Evolutionary conservation across 1,139 yeast genomes (phyloP).

Genomic region (Debaryomycetaceae sp.): DNA sequence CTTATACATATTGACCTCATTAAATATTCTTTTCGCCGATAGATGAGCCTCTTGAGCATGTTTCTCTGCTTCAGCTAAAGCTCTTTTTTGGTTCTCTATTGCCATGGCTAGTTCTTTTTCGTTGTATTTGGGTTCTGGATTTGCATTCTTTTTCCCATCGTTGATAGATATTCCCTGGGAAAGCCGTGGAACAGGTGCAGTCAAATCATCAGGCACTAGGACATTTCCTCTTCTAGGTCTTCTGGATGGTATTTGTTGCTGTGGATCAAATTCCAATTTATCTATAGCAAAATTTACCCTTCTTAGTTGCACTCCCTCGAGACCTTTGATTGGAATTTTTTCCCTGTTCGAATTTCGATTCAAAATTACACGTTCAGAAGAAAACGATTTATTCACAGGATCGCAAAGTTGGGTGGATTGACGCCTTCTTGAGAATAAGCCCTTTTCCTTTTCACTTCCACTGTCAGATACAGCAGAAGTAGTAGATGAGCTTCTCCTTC

Average conservation of each 20-base stretch:
- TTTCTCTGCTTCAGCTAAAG: slow-evolving; percentile 58
- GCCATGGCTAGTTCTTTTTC: slow-evolving; percentile 54
- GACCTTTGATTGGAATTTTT: slow-evolving; percentile 35
- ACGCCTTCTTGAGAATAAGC: slow-evolving; percentile 7
- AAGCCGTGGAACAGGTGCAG: slow-evolving; percentile 60
- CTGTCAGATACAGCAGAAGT: slow-evolving; percentile 8
- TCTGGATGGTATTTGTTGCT: slow-evolving; percentile 91
- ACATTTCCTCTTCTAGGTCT: slow-evolving; percentile 81
- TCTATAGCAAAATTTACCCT: slow-evolving; percentile 77
- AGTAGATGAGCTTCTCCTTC: slow-evolving; percentile 9
- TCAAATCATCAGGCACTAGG: slow-evolving; percentile 65
- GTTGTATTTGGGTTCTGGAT: slow-evolving; percentile 36
- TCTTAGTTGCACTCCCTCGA: slow-evolving; percentile 38
- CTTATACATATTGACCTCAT: slow-evolving; percentile 52
- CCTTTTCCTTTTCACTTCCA: slow-evolving; percentile 6
- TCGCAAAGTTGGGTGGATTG: slow-evolving; percentile 6
- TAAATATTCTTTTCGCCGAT: slow-evolving; percentile 65
- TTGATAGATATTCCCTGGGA: slow-evolving; percentile 57
- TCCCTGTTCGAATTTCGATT: slow-evolving; percentile 45
- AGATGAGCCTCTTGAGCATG: slow-evolving; percentile 75
- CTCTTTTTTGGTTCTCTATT: slow-evolving; percentile 51
- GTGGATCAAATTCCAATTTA: slow-evolving; percentile 73
- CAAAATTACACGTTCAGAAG: slow-evolving; percentile 23
- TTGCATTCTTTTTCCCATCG: slow-evolving; percentile 21
- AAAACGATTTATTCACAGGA: not conserved